phyloP scores from a whole-genome alignment of 2,329 filamentous ascomycete genomes.

The Monosporascus sp. region DNA sequence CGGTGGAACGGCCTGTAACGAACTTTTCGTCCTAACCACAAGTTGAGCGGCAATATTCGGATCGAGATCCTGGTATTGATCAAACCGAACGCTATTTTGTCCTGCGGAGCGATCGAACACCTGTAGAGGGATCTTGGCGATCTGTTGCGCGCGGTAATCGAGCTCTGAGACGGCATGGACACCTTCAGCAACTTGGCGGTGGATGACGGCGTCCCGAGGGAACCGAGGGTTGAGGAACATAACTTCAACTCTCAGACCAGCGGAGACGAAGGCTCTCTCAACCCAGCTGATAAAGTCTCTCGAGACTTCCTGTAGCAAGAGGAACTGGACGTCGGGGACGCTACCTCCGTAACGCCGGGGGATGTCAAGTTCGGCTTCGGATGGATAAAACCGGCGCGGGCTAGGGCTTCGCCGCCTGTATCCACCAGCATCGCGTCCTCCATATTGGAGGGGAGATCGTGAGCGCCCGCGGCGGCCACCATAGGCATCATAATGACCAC shows the following conservation, averaged over 20 bases:
- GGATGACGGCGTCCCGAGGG: conserved; percentile 71
- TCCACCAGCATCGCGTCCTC: conserved; percentile 38
- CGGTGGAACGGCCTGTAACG: conserved; percentile 18
- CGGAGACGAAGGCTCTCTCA: conserved; percentile 66
- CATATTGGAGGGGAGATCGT: conserved; percentile 55
- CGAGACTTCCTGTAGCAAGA: conserved; percentile 72
- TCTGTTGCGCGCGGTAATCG: conserved; percentile 60
- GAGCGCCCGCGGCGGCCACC: conserved; percentile 56
- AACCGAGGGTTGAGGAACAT: conserved; percentile 75
- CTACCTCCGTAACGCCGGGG: conserved; percentile 67
- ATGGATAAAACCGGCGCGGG: conserved; percentile 47
- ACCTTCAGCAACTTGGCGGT: conserved; percentile 80
- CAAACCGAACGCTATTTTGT: conserved; percentile 71
- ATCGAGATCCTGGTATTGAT: conserved; percentile 81
- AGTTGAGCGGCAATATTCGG: conserved; percentile 75
- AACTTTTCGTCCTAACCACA: conserved; percentile 63
- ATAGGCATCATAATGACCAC: conserved; percentile 33
- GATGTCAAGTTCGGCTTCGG: conserved; percentile 58
- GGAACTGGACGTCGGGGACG: conserved; percentile 84
- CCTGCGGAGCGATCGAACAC: conserved; percentile 78
- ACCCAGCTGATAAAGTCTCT: conserved; percentile 80
- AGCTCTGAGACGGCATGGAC: conserved; percentile 81
- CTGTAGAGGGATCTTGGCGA: conserved; percentile 72
- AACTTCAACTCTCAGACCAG: conserved; percentile 69
- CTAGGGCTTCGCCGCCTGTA: conserved; percentile 68